Base-by-base conservation (phyloP, 1,284 basidiomycete species). In the Sphagnurus paluster region DNA sequence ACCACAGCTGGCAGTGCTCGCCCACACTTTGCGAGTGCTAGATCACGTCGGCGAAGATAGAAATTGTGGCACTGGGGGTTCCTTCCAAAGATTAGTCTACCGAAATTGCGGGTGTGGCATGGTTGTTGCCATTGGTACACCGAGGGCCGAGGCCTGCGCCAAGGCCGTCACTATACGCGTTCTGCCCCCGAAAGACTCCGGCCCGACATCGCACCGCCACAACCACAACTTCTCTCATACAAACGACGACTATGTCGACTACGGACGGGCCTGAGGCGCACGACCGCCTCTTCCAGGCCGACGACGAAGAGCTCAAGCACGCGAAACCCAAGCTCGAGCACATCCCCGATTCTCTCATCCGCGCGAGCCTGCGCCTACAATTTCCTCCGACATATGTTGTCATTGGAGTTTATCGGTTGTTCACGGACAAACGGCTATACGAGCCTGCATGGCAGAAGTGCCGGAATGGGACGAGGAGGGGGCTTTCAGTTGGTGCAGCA, bases 361-460 rank as follows among this genome's bases (percentile, higher is more conserved):
- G 76, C 13, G 79, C 83, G 0, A 71, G 71, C 0, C 60, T 75
- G 13, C 76, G 89, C 32, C 72, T 92, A 36, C 68, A 77, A 23
- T 86, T 89, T 56, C 78, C 88, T 0, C 86, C 88, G 0, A 81
- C 80, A 2, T 92, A 91, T 57, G 79, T 82, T 26, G 60, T 87
- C 2, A 87, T 92, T 0, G 89, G 89, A 2, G 75, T 79, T 17
- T 90, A 90, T 61, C 67, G 88, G 34, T 68, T 92, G 0, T 74
- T 80, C 56, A 87, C 80, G 0, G 89, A 91, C 61, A 67, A 74
- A 39, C 63, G 64, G 7, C 67, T 92, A n/a, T 79, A 76, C 50
- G 65, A 71, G 14, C 85, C 87, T 5, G 79, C 83, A 9, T 90
- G 87, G 87, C 70, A 83, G 52, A 90, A 89, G 63, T 88, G 86